Evolutionary conservation across 306 rosid species (phyloP).

Genomic region (Casuarina glauca): DNA sequence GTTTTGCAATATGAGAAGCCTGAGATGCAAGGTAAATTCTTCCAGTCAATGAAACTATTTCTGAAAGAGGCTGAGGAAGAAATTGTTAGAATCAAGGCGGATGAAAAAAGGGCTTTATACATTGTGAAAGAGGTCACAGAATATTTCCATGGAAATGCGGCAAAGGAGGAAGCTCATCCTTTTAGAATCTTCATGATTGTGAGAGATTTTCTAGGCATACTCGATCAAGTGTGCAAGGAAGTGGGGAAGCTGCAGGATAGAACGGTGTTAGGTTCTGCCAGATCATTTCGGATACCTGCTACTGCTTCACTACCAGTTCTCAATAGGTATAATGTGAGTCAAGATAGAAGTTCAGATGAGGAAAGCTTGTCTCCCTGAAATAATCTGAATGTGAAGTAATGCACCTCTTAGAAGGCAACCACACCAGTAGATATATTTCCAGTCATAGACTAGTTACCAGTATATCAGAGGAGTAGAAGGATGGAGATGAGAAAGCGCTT

Average conservation of each 20-base stretch:
- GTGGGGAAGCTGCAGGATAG: conserved; percentile 89
- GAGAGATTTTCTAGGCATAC: conserved; percentile 71
- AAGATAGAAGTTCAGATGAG: conserved; percentile 80
- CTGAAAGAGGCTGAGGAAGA: conserved; percentile 82
- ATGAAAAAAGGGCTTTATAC: conserved; percentile 67
- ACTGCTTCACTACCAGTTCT: conserved; percentile 86
- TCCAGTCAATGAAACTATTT: conserved; percentile 69
- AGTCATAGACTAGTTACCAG: conserved; percentile 22
- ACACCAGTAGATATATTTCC: conserved; percentile 34
- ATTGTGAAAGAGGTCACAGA: conserved; percentile 90
- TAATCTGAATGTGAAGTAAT: conserved; percentile 36
- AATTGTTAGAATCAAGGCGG: conserved; percentile 62
- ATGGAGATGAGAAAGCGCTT: conserved; percentile 27
- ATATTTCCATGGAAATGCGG: conserved; percentile 85
- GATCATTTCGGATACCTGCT: conserved; percentile 80
- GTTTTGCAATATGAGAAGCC: conserved; percentile 75
- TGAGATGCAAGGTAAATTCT: conserved; percentile 69
- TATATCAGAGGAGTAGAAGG: conserved; percentile 29
- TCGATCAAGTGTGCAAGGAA: conserved; percentile 96
- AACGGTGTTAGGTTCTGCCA: conserved; percentile 72
- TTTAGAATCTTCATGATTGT: conserved; percentile 94
- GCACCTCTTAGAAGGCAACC: conserved; percentile 40
- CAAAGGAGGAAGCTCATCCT: conserved; percentile 96
- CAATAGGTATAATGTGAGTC: conserved; percentile 68
- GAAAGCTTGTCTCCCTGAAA: conserved; percentile 81